Percentiles rank a stretch among this genome's conserved stretches.
Evolutionary conservation across 1,139 yeast genomes (phyloP).

Genomic region (Sugiyamaella pinicola): DNA sequence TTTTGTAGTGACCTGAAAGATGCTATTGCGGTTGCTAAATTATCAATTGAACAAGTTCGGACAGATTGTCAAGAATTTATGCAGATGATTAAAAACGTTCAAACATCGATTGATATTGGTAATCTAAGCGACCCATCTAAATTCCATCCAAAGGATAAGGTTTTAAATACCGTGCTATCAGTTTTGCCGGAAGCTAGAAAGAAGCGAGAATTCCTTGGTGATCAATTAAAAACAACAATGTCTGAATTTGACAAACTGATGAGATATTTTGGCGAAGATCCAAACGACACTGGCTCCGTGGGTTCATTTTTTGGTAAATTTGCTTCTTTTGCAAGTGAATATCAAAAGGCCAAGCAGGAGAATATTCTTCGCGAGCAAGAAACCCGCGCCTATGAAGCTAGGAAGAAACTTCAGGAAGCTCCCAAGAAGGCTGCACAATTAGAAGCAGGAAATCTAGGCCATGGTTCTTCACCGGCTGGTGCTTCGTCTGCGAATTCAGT

Average conservation of each 20-base stretch:
- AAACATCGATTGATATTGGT: slow-evolving; percentile 65
- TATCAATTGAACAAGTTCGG: slow-evolving; percentile 75
- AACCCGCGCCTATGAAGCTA: slow-evolving; percentile 68
- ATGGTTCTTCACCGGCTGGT: slow-evolving; percentile 16
- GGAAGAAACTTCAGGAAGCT: slow-evolving; percentile 64
- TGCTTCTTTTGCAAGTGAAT: slow-evolving; percentile 70
- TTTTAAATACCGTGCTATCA: slow-evolving; percentile 57
- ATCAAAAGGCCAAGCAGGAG: slow-evolving; percentile 73
- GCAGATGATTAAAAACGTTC: slow-evolving; percentile 55
- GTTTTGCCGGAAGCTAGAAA: slow-evolving; percentile 59
- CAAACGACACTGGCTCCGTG: slow-evolving; percentile 60
- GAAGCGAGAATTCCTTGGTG: slow-evolving; percentile 58
- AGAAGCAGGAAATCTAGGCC: slow-evolving; percentile 33
- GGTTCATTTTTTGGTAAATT: slow-evolving; percentile 73
- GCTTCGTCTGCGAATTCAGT: slow-evolving; percentile 43
- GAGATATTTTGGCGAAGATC: slow-evolving; percentile 83
- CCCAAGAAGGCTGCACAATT: slow-evolving; percentile 38
- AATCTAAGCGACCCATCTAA: slow-evolving; percentile 65
- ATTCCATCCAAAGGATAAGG: slow-evolving; percentile 78
- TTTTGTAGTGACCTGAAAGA: slow-evolving; percentile 75
- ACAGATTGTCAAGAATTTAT: slow-evolving; percentile 68
- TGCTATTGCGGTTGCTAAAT: slow-evolving; percentile 63
- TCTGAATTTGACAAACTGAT: slow-evolving; percentile 61
- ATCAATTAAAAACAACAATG: slow-evolving; percentile 58
- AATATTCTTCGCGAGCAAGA: slow-evolving; percentile 82